phyloP scores from a whole-genome alignment of 1,284 basidiomycete genomes.

The Ceratobasidium sp. region DNA sequence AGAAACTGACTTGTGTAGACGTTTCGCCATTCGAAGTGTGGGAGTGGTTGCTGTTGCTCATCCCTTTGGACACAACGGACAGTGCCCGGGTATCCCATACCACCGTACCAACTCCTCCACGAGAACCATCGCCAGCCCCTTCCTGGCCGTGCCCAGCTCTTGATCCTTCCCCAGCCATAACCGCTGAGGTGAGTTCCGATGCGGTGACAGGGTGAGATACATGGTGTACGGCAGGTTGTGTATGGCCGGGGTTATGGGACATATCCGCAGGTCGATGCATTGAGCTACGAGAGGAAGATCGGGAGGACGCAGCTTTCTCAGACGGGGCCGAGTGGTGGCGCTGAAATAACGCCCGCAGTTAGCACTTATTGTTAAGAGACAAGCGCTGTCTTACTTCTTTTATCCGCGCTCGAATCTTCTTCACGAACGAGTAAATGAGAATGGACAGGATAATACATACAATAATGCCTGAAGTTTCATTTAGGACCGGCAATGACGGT shows the following conservation, averaged over 20 bases:
- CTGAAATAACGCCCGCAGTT: neutral
- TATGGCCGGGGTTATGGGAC: slow-evolving; percentile 40
- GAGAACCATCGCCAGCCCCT: slow-evolving; percentile 28
- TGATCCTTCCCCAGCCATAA: slow-evolving; percentile 32
- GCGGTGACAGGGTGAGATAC: slow-evolving; percentile 2
- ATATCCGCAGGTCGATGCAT: neutral
- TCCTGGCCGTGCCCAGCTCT: slow-evolving; percentile 27
- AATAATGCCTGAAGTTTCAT: slow-evolving; percentile 13
- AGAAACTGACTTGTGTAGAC: neutral
- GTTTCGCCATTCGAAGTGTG: neutral
- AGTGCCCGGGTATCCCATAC: slow-evolving; percentile 35
- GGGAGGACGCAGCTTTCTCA: slow-evolving; percentile 9
- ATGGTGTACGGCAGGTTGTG: slow-evolving; percentile 34
- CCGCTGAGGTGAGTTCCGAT: slow-evolving; percentile 40
- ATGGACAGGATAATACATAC: slow-evolving; percentile 12
- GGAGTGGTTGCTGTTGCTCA: slow-evolving; percentile 2
- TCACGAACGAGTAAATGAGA: neutral
- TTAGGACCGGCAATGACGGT: neutral
- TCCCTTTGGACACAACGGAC: slow-evolving; percentile 32
- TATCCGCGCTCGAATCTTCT: slow-evolving; percentile 3
- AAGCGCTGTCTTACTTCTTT: neutral
- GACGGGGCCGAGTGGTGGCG: neutral
- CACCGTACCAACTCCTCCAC: slow-evolving; percentile 23
- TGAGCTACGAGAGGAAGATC: slow-evolving; percentile 6
- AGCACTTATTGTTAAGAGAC: neutral